Evolutionary conservation across 177 flowering plant species (phyloP).

Genomic region (Tripterygium wilfordii): DNA sequence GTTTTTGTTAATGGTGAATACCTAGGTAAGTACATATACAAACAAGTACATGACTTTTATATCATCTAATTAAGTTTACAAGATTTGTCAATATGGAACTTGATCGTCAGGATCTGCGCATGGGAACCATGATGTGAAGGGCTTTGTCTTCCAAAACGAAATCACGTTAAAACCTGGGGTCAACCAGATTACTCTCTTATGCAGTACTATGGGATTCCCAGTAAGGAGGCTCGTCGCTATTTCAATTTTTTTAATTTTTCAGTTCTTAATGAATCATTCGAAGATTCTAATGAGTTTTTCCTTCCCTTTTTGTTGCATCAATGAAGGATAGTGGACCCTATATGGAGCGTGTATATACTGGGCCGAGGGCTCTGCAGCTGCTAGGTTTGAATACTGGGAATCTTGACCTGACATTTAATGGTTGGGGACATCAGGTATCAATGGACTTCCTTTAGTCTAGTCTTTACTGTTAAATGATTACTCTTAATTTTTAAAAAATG

Average conservation of each 20-base stretch:
- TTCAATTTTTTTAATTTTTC: too few relatives aligned
- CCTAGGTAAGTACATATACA: slow-evolving; percentile 30
- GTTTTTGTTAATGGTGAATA: slow-evolving; percentile 67
- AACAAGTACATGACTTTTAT: not conserved
- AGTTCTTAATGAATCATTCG: not conserved
- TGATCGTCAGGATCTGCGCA: slow-evolving; percentile 55
- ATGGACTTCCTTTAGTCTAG: too few relatives aligned
- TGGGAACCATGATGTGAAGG: slow-evolving; percentile 64
- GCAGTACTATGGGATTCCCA: slow-evolving; percentile 65
- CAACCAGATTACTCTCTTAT: slow-evolving; percentile 56
- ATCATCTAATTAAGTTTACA: not conserved
- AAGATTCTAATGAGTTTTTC: too few relatives aligned
- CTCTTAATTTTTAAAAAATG: too few relatives aligned
- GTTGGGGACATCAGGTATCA: slow-evolving; percentile 68
- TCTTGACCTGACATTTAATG: slow-evolving; percentile 55
- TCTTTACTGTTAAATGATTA: too few relatives aligned
- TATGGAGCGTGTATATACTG: slow-evolving; percentile 70
- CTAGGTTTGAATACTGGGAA: slow-evolving; percentile 82
- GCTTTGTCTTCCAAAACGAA: slow-evolving; percentile 40
- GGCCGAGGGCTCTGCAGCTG: slow-evolving; percentile 41
- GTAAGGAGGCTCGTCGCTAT: slow-evolving; percentile 25
- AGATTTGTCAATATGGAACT: not conserved
- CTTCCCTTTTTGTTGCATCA: too few relatives aligned
- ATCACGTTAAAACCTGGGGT: slow-evolving; percentile 41
- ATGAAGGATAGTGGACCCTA: slow-evolving; percentile 86